phyloP scores from a whole-genome alignment of 2,329 filamentous ascomycete species.

The Lizonia empirigonia region DNA sequence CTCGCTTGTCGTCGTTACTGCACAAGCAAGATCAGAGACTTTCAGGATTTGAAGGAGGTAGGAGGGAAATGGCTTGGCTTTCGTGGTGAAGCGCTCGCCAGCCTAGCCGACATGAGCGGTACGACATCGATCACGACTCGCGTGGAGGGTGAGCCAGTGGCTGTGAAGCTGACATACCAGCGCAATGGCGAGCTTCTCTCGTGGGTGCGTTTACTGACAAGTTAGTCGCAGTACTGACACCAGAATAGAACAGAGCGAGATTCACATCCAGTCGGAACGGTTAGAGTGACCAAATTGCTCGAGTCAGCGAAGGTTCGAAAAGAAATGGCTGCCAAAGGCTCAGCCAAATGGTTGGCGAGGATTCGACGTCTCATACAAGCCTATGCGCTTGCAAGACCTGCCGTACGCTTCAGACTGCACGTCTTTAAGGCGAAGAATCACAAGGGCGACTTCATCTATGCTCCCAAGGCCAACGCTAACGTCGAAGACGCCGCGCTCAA shows the following conservation, averaged over 20 bases:
- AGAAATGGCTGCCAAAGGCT: conserved; percentile 63
- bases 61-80: conserved; percentile 72
- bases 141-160: conserved; percentile 65
- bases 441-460: conserved; percentile 66
- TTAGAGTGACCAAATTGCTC: conserved; percentile 66
- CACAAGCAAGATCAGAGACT: conserved; percentile 74
- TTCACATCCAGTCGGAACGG: conserved; percentile 69
- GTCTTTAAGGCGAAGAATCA: conserved; percentile 60
- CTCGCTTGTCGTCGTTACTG: conserved; percentile 68
- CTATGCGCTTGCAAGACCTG: conserved; percentile 70
- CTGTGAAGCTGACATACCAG: conserved; percentile 58
- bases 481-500: conserved; percentile 66
- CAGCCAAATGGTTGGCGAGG: conserved; percentile 60
- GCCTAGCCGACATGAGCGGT: conserved; percentile 64
- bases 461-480: conserved; percentile 57
- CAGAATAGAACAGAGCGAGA: conserved; percentile 36
- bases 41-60: conserved; percentile 64
- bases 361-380: conserved; percentile 66
- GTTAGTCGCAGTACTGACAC: conserved; percentile 6
- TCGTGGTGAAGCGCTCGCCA: conserved; percentile 74
- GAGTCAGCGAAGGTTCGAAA: conserved; percentile 66
- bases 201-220: conserved; percentile 29
- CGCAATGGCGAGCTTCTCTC: conserved; percentile 56
- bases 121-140: conserved; percentile 67
- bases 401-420: conserved; percentile 65